phyloP scores from a whole-genome alignment of 2,329 filamentous ascomycete species.

The Fusarium poae region DNA sequence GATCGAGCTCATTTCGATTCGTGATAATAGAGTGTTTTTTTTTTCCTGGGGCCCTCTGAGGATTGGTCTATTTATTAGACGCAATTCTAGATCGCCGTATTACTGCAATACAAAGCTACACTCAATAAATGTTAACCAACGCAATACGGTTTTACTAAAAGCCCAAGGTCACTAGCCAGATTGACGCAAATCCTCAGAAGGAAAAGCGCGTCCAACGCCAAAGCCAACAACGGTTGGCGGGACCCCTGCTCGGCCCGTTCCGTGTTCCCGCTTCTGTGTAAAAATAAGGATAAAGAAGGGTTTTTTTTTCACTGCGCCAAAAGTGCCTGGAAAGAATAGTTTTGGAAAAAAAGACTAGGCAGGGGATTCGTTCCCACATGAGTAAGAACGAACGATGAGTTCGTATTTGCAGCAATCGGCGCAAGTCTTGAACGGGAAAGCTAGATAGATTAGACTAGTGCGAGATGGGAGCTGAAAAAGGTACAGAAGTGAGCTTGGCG shows the following conservation, averaged over 20 bases:
- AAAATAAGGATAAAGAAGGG: not conserved
- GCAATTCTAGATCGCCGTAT: not conserved
- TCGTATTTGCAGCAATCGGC: not conserved
- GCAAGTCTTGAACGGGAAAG: not conserved
- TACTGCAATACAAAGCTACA: not conserved
- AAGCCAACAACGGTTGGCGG: slow-evolving; percentile 19
- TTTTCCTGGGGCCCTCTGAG: too few species aligned
- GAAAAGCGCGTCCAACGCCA: not conserved
- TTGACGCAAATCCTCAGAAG: not conserved
- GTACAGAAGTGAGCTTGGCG: slow-evolving; percentile 1
- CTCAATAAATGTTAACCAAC: not conserved
- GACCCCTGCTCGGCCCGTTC: slow-evolving; percentile 57
- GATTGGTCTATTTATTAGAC: not conserved
- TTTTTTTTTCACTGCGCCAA: not conserved
- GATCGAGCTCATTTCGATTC: not conserved
- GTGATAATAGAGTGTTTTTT: not conserved
- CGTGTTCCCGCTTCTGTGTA: slow-evolving; percentile 57
- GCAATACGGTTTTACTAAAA: not conserved
- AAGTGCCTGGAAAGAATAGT: not conserved
- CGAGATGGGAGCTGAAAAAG: not conserved
- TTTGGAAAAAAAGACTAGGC: not conserved
- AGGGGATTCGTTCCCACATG: not conserved
- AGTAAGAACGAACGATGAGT: not conserved
- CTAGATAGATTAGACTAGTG: slow-evolving; percentile 1
- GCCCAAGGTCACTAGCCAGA: too few species aligned